These are phyloP conservation scores for Waltergamsia citrina DNA, from an alignment of 2,329 filamentous ascomycete genomes.

Conservation along the genomic window DNA sequence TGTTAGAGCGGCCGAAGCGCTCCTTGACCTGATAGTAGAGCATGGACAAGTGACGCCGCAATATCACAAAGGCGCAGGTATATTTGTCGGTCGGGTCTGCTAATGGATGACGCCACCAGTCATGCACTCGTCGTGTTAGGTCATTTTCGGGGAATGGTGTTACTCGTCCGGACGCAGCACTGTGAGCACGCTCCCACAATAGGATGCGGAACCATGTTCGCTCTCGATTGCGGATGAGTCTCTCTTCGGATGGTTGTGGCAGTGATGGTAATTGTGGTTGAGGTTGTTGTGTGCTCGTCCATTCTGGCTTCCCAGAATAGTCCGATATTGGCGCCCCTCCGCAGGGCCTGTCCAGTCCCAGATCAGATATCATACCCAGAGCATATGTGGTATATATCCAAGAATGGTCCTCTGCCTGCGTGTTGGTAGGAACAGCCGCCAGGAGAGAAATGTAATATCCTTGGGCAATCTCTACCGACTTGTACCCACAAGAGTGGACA, in stretches of 20 bases:
- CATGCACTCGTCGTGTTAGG: neutral
- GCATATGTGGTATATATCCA: slow-evolving; percentile 1
- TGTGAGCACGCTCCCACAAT: slow-evolving; percentile 1
- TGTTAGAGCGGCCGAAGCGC: neutral
- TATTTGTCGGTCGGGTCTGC: slow-evolving; percentile 1
- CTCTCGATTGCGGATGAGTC: slow-evolving; percentile 1
- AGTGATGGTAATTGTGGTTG: too few relatives aligned
- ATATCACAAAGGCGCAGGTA: neutral
- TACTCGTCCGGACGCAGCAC: neutral
- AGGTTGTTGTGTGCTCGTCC: too few relatives aligned
- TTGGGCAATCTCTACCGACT: slow-evolving; percentile 1
- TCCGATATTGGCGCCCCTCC: too few relatives aligned
- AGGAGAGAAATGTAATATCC: slow-evolving; percentile 1
- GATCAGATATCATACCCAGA: slow-evolving; percentile 1
- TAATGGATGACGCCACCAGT: slow-evolving; percentile 1
- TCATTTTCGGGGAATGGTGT: slow-evolving; percentile 1
- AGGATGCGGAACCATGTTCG: slow-evolving; percentile 1
- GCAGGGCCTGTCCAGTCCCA: neutral
- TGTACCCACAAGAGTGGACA: slow-evolving; percentile 1
- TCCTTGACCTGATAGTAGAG: slow-evolving; percentile 1
- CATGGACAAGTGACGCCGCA: neutral
- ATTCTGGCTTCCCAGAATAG: too few relatives aligned
- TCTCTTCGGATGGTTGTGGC: neutral
- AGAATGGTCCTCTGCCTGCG: neutral
- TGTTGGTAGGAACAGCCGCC: slow-evolving; percentile 1